These are phyloP conservation scores for Schizophyllum commune DNA, from an alignment of 1,284 basidiomycete genomes.

Conservation along the genomic window DNA sequence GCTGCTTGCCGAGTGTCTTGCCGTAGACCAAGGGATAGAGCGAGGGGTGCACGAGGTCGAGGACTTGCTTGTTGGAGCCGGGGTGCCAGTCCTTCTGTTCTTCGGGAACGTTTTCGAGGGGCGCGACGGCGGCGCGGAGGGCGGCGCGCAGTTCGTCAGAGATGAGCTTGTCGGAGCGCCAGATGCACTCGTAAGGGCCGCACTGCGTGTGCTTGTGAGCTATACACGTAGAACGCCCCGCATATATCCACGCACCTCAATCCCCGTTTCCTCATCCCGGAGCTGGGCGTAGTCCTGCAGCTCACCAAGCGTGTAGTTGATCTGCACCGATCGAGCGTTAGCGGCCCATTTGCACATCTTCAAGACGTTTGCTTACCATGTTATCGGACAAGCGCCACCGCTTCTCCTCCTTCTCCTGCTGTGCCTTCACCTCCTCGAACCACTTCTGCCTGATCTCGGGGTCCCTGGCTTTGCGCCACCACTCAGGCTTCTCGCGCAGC, in stretches of 20 bases:
- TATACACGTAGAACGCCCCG: neutral
- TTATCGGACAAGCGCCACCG: slow-evolving; percentile 9
- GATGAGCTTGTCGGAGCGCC: slow-evolving; percentile 9
- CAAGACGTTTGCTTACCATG: too few relatives aligned
- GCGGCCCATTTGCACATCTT: too few relatives aligned
- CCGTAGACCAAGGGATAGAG: slow-evolving; percentile 30
- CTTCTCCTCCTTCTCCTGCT: slow-evolving; percentile 2
- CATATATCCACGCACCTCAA: slow-evolving; percentile 8
- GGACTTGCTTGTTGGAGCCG: slow-evolving; percentile 27
- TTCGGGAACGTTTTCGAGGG: slow-evolving; percentile 25
- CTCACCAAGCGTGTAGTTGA: slow-evolving; percentile 13
- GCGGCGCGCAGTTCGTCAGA: neutral
- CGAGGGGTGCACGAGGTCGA: slow-evolving; percentile 36
- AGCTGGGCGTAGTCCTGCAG: slow-evolving; percentile 12
- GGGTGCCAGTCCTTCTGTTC: slow-evolving; percentile 34
- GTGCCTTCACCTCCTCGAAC: slow-evolving; percentile 10
- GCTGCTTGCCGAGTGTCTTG: slow-evolving; percentile 1
- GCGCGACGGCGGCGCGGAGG: slow-evolving; percentile 3
- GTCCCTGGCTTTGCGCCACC: slow-evolving; percentile 10
- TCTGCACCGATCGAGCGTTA: neutral
- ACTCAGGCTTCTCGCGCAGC: slow-evolving; percentile 12
- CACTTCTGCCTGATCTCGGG: slow-evolving; percentile 10
- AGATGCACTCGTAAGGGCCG: slow-evolving; percentile 9
- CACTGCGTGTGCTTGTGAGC: neutral
- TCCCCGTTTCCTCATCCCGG: slow-evolving; percentile 10